Percentiles rank a stretch among this genome's conserved stretches.
Evolutionary conservation across 2,329 filamentous ascomycete species (phyloP).

Genomic region (Didymella pomorum): DNA sequence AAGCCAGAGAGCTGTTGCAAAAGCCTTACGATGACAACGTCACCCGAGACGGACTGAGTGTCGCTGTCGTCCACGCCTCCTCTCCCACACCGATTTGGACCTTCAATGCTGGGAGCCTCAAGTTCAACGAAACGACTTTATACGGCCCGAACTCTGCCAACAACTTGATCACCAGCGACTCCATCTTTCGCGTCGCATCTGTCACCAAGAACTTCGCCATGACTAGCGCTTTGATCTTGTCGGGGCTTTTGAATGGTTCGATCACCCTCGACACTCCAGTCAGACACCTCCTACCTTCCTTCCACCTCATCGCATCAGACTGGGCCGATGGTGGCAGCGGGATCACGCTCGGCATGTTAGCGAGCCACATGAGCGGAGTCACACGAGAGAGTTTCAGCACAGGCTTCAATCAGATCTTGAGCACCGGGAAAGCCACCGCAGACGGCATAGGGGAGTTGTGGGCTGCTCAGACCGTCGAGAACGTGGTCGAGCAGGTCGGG

Average conservation of each 20-base stretch:
- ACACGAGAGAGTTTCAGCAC: constrained; percentile 44
- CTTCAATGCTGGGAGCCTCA: constrained; percentile 43
- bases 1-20: constrained; percentile 21
- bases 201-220: constrained; percentile 42
- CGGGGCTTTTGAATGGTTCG: constrained; percentile 16
- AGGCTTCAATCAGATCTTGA: constrained; percentile 39
- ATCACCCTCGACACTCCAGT: constrained; percentile 35
- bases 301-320: constrained; percentile 33
- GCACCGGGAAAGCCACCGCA: constrained; percentile 34
- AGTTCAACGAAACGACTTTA: constrained; percentile 38
- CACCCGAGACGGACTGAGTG: constrained; percentile 42
- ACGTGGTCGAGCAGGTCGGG: constrained; percentile 30
- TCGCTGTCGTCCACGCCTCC: constrained; percentile 44
- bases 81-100: constrained; percentile 26
- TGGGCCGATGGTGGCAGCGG: constrained; percentile 45
- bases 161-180: constrained; percentile 37
- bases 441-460: constrained; percentile 38
- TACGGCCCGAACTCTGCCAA: background rate
- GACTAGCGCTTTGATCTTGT: constrained; percentile 31
- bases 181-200: constrained; percentile 43
- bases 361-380: constrained; percentile 42
- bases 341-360: constrained; percentile 45
- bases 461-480: constrained; percentile 30
- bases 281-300: constrained; percentile 32
- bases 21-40: constrained; percentile 20